Conservation (phyloP, 768 basidiomycete genomes). For the Tephrocybe sp. region DNA sequence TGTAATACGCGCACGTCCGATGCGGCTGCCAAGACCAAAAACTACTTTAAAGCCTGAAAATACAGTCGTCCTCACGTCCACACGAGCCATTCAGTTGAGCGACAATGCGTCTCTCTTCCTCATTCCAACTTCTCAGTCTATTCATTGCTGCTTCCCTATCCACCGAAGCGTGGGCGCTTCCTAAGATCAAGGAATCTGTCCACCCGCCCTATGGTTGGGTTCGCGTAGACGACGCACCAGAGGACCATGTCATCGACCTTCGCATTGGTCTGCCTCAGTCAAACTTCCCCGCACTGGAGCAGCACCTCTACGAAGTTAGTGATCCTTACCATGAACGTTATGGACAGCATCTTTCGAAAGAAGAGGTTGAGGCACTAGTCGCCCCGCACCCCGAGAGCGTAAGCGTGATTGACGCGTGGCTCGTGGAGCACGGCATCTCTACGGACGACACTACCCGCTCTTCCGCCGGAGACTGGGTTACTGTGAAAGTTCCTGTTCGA, state of each 20-base stretch:
- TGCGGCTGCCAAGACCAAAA: background rate
- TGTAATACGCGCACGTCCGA: background rate
- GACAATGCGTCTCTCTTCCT: background rate
- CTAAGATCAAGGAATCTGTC: conserved; percentile 15
- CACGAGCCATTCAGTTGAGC: background rate
- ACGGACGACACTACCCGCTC: conserved; percentile 49
- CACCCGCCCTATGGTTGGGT: conserved; percentile 46
- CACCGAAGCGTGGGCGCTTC: background rate
- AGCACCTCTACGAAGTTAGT: conserved; percentile 53
- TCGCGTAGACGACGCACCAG: conserved; percentile 37
- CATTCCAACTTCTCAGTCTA: background rate
- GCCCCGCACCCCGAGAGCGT: conserved; percentile 54
- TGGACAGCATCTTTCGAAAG: conserved; percentile 57
- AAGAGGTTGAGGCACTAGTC: conserved; percentile 59
- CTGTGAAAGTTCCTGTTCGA: conserved; percentile 51
- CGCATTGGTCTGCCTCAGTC: conserved; percentile 59
- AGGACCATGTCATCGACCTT: conserved; percentile 45
- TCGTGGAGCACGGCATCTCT: conserved; percentile 50
- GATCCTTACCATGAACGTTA: conserved; percentile 53
- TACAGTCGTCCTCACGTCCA: too few relatives aligned
- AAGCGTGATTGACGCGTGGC: conserved; percentile 57
- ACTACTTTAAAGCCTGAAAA: background rate
- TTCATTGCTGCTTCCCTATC: background rate
- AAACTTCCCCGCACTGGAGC: conserved; percentile 46
- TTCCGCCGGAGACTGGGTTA: conserved; percentile 67